Conservation (phyloP, 495 filamentous ascomycete genomes). For the Aspergillus indologenus region DNA sequence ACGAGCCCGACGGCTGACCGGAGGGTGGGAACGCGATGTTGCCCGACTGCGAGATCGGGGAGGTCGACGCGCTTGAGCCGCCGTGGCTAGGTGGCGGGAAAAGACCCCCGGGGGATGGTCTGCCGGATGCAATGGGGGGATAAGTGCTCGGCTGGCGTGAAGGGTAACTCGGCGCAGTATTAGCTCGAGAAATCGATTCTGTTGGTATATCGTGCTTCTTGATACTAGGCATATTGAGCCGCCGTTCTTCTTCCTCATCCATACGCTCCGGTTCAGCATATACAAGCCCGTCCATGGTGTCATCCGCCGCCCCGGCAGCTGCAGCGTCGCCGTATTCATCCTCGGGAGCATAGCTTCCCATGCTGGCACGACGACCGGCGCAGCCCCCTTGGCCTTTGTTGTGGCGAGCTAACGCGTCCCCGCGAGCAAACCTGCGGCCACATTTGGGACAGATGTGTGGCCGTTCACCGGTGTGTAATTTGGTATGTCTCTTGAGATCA, state of each 20-base stretch:
- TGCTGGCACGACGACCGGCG: slow-evolving; percentile 82
- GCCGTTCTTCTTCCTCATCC: slow-evolving; percentile 64
- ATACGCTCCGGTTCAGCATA: slow-evolving; percentile 59
- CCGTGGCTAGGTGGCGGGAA: slow-evolving; percentile 57
- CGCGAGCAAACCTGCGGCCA: slow-evolving; percentile 88
- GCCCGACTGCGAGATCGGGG: slow-evolving; percentile 51
- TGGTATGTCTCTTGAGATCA: slow-evolving; percentile 93
- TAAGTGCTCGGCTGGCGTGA: slow-evolving; percentile 69
- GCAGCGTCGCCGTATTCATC: slow-evolving; percentile 63
- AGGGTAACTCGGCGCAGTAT: slow-evolving; percentile 52
- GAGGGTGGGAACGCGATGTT: slow-evolving; percentile 46
- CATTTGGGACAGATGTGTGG: slow-evolving; percentile 94
- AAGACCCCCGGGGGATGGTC: slow-evolving; percentile 48
- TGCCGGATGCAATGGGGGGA: slow-evolving; percentile 61
- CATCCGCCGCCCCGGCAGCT: slow-evolving; percentile 51
- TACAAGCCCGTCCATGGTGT: slow-evolving; percentile 73
- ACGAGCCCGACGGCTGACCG: slow-evolving; percentile 42
- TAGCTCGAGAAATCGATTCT: slow-evolving; percentile 39
- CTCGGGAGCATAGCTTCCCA: slow-evolving; percentile 79
- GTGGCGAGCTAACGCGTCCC: slow-evolving; percentile 90
- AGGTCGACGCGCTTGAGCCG: slow-evolving; percentile 49
- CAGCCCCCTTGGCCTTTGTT: slow-evolving; percentile 96
- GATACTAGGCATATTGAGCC: slow-evolving; percentile 66
- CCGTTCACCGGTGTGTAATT: slow-evolving; percentile 94
- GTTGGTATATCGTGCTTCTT: slow-evolving; percentile 59